Percentiles rank a stretch among this genome's conserved stretches.
phyloP scores from a whole-genome alignment of 164 flowering plant genomes.

The Cinnamomum micranthum region DNA sequence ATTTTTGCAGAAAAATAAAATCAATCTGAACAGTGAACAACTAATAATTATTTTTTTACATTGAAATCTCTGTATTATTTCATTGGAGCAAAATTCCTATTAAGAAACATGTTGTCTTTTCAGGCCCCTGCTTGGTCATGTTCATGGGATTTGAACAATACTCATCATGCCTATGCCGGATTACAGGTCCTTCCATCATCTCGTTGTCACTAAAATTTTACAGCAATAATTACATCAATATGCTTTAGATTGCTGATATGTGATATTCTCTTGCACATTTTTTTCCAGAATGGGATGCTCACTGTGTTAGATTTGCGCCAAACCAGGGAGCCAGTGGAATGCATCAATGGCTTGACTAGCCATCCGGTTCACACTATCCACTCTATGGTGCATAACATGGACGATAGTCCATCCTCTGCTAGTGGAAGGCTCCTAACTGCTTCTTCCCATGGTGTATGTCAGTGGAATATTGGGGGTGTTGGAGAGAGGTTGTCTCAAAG shows the following conservation, averaged over 20 bases:
- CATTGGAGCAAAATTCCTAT: neutral
- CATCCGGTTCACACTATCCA: constrained; percentile 74
- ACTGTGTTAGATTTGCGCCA: constrained; percentile 81
- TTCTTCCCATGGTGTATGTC: constrained; percentile 69
- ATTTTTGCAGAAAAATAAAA: too few species aligned
- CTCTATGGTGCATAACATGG: constrained; percentile 35
- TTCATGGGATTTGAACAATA: constrained; percentile 69
- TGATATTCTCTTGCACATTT: neutral
- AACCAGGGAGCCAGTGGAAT: constrained; percentile 52
- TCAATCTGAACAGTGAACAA: too few species aligned
- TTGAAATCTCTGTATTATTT: too few species aligned
- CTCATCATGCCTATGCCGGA: constrained; percentile 74
- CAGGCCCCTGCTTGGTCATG: constrained; percentile 96
- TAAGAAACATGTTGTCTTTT: neutral
- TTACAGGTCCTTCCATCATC: constrained; percentile 52
- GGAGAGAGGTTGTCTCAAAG: constrained; percentile 47
- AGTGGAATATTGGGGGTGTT: constrained; percentile 52
- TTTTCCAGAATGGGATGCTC: constrained; percentile 73
- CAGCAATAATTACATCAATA: too few species aligned
- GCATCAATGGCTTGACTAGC: constrained; percentile 43
- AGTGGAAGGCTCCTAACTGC: constrained; percentile 53
- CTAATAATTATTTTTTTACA: too few species aligned
- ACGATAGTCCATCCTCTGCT: constrained; percentile 25
- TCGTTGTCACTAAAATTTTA: neutral
- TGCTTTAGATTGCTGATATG: neutral